phyloP scores from a whole-genome alignment of 2,329 filamentous ascomycete genomes.

The Chaetomiaceae sp. region DNA sequence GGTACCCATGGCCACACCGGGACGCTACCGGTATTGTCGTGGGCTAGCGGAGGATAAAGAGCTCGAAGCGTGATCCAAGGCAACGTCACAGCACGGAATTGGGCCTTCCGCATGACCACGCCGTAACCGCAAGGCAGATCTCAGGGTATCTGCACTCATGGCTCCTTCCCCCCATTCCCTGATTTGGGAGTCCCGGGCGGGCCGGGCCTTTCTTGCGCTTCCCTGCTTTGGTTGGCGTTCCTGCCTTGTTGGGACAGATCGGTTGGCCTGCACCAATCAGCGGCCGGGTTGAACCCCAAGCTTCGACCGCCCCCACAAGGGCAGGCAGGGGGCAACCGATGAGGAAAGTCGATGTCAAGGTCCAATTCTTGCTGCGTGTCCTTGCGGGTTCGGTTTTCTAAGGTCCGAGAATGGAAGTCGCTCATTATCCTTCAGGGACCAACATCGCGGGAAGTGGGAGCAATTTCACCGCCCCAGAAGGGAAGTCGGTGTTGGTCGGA shows the following conservation, averaged over 20 bases:
- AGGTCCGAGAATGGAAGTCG: no score
- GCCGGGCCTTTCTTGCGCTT: background rate
- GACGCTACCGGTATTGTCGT: no score
- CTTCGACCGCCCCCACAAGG: background rate
- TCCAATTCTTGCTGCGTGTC: no score
- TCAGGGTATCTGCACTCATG: background rate
- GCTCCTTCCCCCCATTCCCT: background rate
- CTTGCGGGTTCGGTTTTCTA: no score
- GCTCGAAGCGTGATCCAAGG: background rate
- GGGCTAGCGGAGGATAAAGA: no score
- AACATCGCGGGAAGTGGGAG: no score
- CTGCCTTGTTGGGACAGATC: conserved; percentile 6
- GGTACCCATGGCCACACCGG: no score
- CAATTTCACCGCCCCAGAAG: no score
- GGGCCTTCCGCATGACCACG: background rate
- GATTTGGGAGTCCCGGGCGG: background rate
- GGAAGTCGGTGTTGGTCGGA: no score
- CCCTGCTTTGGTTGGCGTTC: background rate
- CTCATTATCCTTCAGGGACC: no score
- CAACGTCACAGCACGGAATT: background rate
- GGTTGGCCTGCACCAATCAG: background rate
- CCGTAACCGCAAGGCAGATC: background rate
- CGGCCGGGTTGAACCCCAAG: background rate
- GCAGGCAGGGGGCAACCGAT: background rate
- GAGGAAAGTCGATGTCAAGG: no score